Percentiles rank a stretch among this genome's conserved stretches.
Evolutionary conservation across 805 yeast genomes (phyloP).

Genomic region (Saturnispora zaruensis): DNA sequence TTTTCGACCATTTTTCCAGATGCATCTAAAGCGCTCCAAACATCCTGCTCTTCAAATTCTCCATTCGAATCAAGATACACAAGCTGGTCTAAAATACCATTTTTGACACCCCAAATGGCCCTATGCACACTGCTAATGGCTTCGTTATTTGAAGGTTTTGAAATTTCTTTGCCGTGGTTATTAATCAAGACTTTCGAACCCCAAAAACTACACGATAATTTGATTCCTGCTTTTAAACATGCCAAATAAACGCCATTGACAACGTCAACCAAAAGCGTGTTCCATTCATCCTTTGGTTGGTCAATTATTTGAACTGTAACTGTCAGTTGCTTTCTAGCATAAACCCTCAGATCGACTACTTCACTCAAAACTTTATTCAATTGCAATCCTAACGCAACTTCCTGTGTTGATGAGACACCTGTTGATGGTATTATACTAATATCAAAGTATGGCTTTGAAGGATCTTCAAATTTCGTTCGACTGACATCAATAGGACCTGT

Average conservation of each 20-base stretch:
- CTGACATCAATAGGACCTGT: constrained; percentile 83
- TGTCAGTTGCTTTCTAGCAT: constrained; percentile 75
- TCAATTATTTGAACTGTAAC: constrained; percentile 58
- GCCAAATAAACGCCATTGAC: constrained; percentile 71
- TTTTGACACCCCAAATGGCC: constrained; percentile 4
- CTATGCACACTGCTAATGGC: constrained; percentile 5
- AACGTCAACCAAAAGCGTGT: constrained; percentile 52
- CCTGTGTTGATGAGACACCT: constrained; percentile 69
- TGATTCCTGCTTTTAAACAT: constrained; percentile 70
- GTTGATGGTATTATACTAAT: constrained; percentile 67
- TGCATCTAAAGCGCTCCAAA: constrained; percentile 43
- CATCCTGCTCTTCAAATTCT: constrained; percentile 46
- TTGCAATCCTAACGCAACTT: constrained; percentile 65
- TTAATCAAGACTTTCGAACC: constrained; percentile 29
- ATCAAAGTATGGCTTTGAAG: constrained; percentile 70
- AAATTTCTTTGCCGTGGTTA: background rate
- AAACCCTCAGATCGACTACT: constrained; percentile 49
- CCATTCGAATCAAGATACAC: constrained; percentile 72
- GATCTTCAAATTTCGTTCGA: constrained; percentile 72
- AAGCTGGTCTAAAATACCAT: constrained; percentile 37
- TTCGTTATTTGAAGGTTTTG: background rate
- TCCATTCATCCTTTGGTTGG: constrained; percentile 23
- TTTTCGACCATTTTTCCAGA: constrained; percentile 41
- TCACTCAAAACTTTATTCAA: constrained; percentile 53
- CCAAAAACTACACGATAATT: constrained; percentile 53